phyloP scores from a whole-genome alignment of 75 land plant species.

The Gnetum montanum region DNA sequence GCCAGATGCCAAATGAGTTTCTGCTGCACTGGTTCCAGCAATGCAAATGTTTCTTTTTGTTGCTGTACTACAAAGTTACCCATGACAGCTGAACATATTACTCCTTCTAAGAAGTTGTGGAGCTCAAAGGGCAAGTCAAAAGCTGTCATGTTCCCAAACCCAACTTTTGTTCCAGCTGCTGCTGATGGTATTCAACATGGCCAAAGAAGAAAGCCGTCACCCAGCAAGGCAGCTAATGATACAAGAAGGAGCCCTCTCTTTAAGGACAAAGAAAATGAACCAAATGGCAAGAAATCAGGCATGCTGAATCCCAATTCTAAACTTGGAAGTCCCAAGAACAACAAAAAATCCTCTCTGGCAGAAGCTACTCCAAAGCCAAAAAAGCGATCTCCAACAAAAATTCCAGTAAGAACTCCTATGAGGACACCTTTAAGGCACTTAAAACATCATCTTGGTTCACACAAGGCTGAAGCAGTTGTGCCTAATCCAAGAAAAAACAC shows the following conservation, averaged over 20 bases:
- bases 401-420: neutral
- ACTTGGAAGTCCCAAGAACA: too few relatives aligned
- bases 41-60: neutral
- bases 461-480: neutral
- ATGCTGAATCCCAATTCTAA: neutral
- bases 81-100: conserved; percentile 3
- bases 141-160: conserved; percentile 3
- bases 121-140: neutral
- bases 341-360: too few relatives aligned
- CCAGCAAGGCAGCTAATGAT: neutral
- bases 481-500: neutral
- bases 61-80: conserved; percentile 1
- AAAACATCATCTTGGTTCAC: neutral
- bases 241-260: neutral
- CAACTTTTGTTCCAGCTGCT: conserved; percentile 2
- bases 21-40: neutral
- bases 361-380: neutral
- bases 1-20: conserved; percentile 6
- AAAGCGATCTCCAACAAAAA: neutral
- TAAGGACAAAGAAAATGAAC: neutral
- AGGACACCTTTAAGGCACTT: neutral
- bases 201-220: neutral
- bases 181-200: neutral
- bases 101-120: neutral
- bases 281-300: neutral